Percentiles rank a stretch among this genome's conserved stretches.
These are phyloP conservation scores for Suillus weaverae DNA, from an alignment of 768 basidiomycete species.

Conservation along the genomic window DNA sequence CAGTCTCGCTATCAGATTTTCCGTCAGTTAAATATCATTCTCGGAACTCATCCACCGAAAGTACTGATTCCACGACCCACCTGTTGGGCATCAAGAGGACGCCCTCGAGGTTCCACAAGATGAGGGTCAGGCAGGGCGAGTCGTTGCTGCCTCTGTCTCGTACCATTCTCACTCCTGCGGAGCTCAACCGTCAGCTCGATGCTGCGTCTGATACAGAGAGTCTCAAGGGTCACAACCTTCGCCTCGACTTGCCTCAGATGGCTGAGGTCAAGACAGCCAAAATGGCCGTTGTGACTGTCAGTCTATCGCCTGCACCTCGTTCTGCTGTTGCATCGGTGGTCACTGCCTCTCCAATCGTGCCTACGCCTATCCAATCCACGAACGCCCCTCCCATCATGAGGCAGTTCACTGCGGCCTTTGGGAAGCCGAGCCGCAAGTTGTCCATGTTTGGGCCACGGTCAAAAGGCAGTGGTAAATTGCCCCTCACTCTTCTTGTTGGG, in stretches of 20 bases:
- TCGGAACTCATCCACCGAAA: slow-evolving; percentile 16
- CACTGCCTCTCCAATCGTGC: not conserved
- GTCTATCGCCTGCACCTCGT: slow-evolving; percentile 8
- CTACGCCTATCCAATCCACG: not conserved
- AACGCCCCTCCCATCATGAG: not conserved
- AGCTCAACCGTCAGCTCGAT: slow-evolving; percentile 16
- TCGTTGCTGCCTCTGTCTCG: not conserved
- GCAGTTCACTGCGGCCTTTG: not conserved
- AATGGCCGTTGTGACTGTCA: slow-evolving; percentile 5
- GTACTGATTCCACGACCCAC: slow-evolving; percentile 19
- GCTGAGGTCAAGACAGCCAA: not conserved
- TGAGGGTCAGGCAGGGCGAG: slow-evolving; percentile 7
- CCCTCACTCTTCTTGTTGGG: slow-evolving; percentile 8
- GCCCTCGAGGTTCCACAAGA: slow-evolving; percentile 7
- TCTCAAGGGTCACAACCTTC: slow-evolving; percentile 4
- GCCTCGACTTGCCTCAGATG: slow-evolving; percentile 5
- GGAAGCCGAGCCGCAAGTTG: not conserved
- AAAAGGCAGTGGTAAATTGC: slow-evolving; percentile 11
- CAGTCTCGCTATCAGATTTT: slow-evolving; percentile 7
- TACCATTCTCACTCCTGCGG: slow-evolving; percentile 8
- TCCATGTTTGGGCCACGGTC: not conserved
- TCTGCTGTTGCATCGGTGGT: slow-evolving; percentile 3
- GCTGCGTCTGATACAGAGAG: slow-evolving; percentile 13
- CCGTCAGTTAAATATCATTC: slow-evolving; percentile 9
- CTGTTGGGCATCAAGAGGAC: slow-evolving; percentile 15